These are phyloP conservation scores for Arxiozyma heterogenica DNA, from an alignment of 1,139 yeast genomes.

Conservation along the genomic window DNA sequence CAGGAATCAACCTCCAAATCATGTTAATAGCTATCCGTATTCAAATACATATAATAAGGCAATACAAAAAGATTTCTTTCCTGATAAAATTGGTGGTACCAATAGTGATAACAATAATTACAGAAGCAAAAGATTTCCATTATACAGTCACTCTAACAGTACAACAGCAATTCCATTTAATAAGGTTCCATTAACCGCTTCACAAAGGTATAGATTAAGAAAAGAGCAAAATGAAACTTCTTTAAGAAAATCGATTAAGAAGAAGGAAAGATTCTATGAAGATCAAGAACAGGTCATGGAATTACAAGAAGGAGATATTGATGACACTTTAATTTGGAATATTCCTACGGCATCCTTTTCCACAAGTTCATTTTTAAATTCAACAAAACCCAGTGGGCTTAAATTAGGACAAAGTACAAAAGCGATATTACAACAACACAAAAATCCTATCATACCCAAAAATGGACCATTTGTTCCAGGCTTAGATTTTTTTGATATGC, in stretches of 20 bases:
- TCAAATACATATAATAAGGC: background rate
- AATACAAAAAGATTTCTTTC: background rate
- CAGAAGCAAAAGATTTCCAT: conserved; percentile 2
- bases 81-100: background rate
- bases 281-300: conserved; percentile 29
- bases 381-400: conserved; percentile 6
- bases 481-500: conserved; percentile 27
- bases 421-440: conserved; percentile 5
- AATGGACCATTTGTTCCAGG: conserved; percentile 7
- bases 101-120: background rate
- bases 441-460: conserved; percentile 1
- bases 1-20: background rate
- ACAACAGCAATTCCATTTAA: conserved; percentile 21
- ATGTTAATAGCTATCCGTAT: background rate
- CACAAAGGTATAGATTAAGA: conserved; percentile 33
- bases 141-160: conserved; percentile 18
- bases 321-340: conserved; percentile 37
- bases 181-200: conserved; percentile 30
- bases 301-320: conserved; percentile 26
- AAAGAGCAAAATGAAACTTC: conserved; percentile 32
- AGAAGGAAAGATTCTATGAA: conserved; percentile 37
- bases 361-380: conserved; percentile 31
- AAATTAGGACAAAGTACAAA: background rate
- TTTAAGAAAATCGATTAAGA: conserved; percentile 28
- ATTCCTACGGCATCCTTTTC: conserved; percentile 39